These are phyloP conservation scores for Cyberlindnera mycetangii DNA, from an alignment of 805 yeast species.

Conservation along the genomic window DNA sequence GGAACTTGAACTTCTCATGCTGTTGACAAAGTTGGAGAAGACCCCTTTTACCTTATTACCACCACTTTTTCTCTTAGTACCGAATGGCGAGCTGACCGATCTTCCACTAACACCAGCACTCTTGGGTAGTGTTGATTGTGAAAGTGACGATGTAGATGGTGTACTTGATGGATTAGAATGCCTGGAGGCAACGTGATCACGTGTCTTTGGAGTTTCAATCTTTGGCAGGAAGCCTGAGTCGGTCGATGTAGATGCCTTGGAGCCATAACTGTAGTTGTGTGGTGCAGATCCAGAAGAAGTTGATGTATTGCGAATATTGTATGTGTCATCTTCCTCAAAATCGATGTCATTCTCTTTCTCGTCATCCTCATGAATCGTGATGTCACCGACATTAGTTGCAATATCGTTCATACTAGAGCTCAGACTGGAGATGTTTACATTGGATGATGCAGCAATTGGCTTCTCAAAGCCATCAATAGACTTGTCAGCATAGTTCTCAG, in stretches of 20 bases:
- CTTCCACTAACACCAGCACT: constrained; percentile 14
- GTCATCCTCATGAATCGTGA: constrained; percentile 24
- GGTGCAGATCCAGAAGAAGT: constrained; percentile 14
- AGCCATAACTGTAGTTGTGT: constrained; percentile 7
- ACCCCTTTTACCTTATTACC: constrained; percentile 58
- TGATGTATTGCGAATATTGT: constrained; percentile 9
- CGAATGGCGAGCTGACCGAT: constrained; percentile 27
- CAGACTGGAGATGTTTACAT: constrained; percentile 25
- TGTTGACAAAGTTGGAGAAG: constrained; percentile 44
- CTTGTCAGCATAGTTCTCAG: constrained; percentile 6
- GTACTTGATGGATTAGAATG: constrained; percentile 17
- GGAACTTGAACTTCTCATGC: constrained; percentile 41
- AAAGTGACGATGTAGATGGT: constrained; percentile 15
- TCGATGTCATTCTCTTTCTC: constrained; percentile 5
- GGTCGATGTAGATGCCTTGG: constrained; percentile 11
- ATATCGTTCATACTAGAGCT: constrained; percentile 21
- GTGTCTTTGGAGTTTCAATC: constrained; percentile 16
- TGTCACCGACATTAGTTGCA: constrained; percentile 25
- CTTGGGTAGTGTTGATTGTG: constrained; percentile 16
- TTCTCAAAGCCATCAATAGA: constrained; percentile 20
- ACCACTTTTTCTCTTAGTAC: constrained; percentile 35
- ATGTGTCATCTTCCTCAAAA: constrained; percentile 8
- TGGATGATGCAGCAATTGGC: constrained; percentile 30
- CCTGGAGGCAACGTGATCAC: constrained; percentile 9
- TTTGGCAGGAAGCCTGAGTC: constrained; percentile 12